Evolutionary conservation across 192 early-diverging fungal genomes (phyloP), one percentile per base, ranked within the genome.

Genomic region (Linnemannia zychae): DNA sequence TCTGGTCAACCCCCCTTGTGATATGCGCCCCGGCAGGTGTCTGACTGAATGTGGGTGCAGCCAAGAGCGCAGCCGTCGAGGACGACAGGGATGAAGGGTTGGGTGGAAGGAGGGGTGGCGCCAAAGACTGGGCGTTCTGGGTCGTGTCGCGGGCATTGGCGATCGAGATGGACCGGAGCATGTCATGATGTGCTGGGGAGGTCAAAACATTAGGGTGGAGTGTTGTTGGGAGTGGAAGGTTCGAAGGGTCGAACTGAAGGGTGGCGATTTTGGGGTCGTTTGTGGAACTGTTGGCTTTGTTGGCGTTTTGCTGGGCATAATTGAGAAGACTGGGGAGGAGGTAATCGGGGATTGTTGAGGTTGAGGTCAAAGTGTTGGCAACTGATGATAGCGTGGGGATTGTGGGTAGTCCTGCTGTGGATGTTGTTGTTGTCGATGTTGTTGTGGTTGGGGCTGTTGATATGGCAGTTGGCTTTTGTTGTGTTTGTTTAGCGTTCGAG

Each of bases 1-100:
- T 84, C 52, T 84, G 76, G 34, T 84, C 81, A 47, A 84, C 81
- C 0, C 81, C 72, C 24, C 73, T 78, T 2, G 72, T 70, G 33
- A 71, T 76, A 65, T 71, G 67, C 4, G 65, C 71, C 1, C 81
- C 81, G 4, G 76, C 72, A 1, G 76, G 57, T 4, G 76, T 84
- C 53, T 84, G 81, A 33, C 49, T 34, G 36, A 84, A 77, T 7
- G 75, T 36, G 17, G 73, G 73, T 11, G 57, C 52, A 1, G 73
- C 33, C 20, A 75, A 38, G 12, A 57, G 38, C 15, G 73, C 37
- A 33, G n/a, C 46, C 68, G 28, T 9, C 46, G 71, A 33, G 22
- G 57, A 63, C 28, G 57, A 63, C 24, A 63, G 13, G 12, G 57
- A 63, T 12, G 57, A 63, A 12, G 57, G 24, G 57, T 63, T 63